phyloP scores from a whole-genome alignment of 495 filamentous ascomycete genomes.

The Aspergillus avenaceus region DNA sequence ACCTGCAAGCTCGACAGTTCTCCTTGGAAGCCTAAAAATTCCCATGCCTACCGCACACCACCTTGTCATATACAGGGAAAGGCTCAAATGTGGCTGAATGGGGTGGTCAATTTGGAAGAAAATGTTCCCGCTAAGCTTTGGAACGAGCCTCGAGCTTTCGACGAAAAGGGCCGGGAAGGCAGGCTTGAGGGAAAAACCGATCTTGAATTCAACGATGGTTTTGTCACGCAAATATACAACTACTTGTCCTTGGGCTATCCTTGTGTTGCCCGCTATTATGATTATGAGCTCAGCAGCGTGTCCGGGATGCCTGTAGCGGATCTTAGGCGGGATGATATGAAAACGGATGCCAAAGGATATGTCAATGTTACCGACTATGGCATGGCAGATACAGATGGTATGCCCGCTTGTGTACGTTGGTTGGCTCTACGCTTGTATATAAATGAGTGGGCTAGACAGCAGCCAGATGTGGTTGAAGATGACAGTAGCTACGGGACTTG shows the following conservation, averaged over 20 bases:
- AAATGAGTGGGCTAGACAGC: slow-evolving; percentile 77
- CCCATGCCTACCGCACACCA: background rate
- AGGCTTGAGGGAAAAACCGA: slow-evolving; percentile 50
- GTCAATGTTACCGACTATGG: slow-evolving; percentile 53
- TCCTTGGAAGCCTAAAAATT: slow-evolving; percentile 7
- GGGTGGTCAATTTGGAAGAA: background rate
- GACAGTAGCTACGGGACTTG: slow-evolving; percentile 53
- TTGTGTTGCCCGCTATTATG: slow-evolving; percentile 73
- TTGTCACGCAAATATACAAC: slow-evolving; percentile 93
- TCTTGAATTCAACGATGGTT: slow-evolving; percentile 71
- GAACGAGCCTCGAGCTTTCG: background rate
- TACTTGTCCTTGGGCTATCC: slow-evolving; percentile 92
- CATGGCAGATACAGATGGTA: slow-evolving; percentile 26
- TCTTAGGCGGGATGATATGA: slow-evolving; percentile 67
- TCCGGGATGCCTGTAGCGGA: slow-evolving; percentile 60
- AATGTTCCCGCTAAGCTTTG: background rate
- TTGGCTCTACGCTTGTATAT: slow-evolving; percentile 77
- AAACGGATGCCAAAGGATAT: slow-evolving; percentile 61
- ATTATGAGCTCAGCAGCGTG: slow-evolving; percentile 77
- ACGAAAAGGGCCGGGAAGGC: slow-evolving; percentile 37
- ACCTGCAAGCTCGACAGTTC: slow-evolving; percentile 42
- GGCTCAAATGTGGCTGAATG: background rate
- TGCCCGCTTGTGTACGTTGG: slow-evolving; percentile 65
- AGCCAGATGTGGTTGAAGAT: slow-evolving; percentile 57
- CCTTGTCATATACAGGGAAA: background rate